A percentile compares a stretch with the other conserved stretches of the same genome.
phyloP scores from a whole-genome alignment of 129 eudicot species.

The Ambrosia artemisiifolia region DNA sequence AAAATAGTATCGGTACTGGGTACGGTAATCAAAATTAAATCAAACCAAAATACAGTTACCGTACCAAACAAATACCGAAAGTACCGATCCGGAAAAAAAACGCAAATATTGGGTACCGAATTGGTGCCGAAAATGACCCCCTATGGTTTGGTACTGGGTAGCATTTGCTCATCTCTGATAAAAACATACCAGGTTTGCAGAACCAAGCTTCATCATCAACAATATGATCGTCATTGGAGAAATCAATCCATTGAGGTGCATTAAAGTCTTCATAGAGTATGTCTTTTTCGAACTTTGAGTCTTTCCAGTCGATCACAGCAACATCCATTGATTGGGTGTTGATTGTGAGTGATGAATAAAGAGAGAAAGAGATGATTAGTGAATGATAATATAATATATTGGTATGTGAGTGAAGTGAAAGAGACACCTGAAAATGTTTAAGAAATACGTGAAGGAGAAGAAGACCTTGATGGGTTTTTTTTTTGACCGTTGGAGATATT shows the following conservation, averaged over 20 bases:
- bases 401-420: conserved; percentile 13
- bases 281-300: conserved; percentile 63
- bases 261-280: conserved; percentile 59
- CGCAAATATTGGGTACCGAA: no score
- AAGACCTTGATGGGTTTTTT: conserved; percentile 20
- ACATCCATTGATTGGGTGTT: conserved; percentile 47
- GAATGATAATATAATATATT: no score
- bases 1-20: no score
- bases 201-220: conserved; percentile 80
- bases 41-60: no score
- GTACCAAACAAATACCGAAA: no score
- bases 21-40: no score
- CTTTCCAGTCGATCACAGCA: conserved; percentile 75
- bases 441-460: background rate
- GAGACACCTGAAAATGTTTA: conserved; percentile 16
- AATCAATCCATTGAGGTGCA: conserved; percentile 87
- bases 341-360: background rate
- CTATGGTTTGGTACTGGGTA: no score
- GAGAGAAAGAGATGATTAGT: background rate
- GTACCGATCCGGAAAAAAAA: no score
- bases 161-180: background rate
- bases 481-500: conserved; percentile 32
- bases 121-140: no score
- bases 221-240: conserved; percentile 33
- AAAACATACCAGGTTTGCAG: conserved; percentile 57